Percentiles rank a stretch among this genome's conserved stretches.
Evolutionary conservation across 1,284 basidiomycete genomes (phyloP).

Genomic region (Cryptococcus sp.): DNA sequence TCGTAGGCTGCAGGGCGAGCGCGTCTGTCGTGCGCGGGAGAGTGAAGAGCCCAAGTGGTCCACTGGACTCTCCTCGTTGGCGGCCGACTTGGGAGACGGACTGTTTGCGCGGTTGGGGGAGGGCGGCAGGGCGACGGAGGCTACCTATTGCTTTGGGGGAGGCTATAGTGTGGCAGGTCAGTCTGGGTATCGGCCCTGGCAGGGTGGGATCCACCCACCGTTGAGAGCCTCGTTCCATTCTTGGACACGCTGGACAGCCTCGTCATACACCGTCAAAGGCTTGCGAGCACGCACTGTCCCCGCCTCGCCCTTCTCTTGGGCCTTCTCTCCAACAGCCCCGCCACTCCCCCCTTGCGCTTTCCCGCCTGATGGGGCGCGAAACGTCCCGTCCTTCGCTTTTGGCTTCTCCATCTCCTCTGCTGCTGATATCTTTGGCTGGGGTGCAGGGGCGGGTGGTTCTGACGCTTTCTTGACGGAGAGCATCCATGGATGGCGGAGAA

Average conservation of each 20-base stretch:
- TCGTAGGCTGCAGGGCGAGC: neutral
- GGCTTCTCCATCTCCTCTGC: neutral
- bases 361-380: conserved; percentile 9
- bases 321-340: neutral
- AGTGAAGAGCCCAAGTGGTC: conserved; percentile 15
- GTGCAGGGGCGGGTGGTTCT: neutral
- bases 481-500: conserved; percentile 96
- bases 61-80: conserved; percentile 14
- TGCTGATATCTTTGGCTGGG: neutral
- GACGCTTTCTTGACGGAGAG: conserved; percentile 60
- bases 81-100: conserved; percentile 14
- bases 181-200: neutral
- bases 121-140: conserved; percentile 22
- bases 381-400: conserved; percentile 1
- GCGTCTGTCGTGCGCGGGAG: conserved; percentile 11
- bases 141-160: conserved; percentile 28
- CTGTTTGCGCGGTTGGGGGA: conserved; percentile 19
- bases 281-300: conserved; percentile 54
- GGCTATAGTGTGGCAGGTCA: conserved; percentile 9
- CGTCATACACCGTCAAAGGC: conserved; percentile 74
- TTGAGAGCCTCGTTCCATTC: conserved; percentile 97
- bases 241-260: conserved; percentile 90
- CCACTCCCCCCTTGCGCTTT: conserved; percentile 2
- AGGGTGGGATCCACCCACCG: conserved; percentile 58
- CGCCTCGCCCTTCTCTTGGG: conserved; percentile 9